Conservation (phyloP, 2,329 filamentous ascomycete species). For the Clonostachys byssicola region DNA sequence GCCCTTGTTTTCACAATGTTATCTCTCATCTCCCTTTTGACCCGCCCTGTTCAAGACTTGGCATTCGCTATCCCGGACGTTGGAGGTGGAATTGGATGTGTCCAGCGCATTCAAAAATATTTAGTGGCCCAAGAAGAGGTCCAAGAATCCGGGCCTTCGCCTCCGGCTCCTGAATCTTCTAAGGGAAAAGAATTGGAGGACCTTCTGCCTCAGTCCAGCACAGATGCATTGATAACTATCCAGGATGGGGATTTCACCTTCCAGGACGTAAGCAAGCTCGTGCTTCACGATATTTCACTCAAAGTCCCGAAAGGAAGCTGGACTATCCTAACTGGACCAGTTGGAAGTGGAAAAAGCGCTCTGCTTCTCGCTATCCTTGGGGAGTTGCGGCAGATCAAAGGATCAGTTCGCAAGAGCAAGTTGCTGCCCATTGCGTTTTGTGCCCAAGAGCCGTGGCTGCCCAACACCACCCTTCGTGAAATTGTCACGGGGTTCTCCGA, state of each 20-base stretch:
- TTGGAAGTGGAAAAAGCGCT: constrained; percentile 35
- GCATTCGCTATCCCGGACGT: neutral
- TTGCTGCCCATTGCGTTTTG: constrained; percentile 28
- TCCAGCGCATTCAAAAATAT: neutral
- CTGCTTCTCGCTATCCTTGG: constrained; percentile 30
- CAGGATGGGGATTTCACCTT: neutral
- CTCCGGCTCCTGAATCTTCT: too few species aligned
- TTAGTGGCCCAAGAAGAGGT: neutral
- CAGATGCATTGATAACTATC: too few species aligned
- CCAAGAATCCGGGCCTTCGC: too few species aligned
- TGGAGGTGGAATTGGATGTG: neutral
- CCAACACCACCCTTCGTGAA: constrained; percentile 29
- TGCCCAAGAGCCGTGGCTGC: constrained; percentile 36
- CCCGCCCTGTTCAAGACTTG: neutral
- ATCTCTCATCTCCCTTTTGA: neutral
- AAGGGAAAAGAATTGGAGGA: too few species aligned
- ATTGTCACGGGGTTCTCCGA: constrained; percentile 27
- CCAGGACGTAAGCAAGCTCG: neutral
- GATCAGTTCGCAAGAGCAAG: constrained; percentile 10
- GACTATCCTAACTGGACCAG: constrained; percentile 3
- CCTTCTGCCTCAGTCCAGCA: too few species aligned
- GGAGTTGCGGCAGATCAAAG: constrained; percentile 18
- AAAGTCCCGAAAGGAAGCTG: neutral
- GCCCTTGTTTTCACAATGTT: neutral
- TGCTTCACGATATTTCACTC: neutral